Conservation (phyloP, 2,329 filamentous ascomycete species). For the Pseudopyricularia cyperi region DNA sequence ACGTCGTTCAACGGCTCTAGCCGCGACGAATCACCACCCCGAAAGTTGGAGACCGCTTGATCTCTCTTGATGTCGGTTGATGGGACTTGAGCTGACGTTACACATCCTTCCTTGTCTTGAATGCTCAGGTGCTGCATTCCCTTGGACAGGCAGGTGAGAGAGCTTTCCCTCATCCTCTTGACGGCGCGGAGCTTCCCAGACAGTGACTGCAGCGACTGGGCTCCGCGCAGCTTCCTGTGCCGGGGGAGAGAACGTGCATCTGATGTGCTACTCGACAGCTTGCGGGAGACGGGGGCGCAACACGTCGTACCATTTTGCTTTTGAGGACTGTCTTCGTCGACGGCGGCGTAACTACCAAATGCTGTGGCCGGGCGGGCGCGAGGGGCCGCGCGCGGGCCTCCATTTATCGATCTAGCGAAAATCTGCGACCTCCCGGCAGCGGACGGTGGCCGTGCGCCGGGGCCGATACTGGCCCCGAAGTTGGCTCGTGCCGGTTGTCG, state of each 20-base stretch:
- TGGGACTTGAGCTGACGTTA: constrained; percentile 1
- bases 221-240: constrained; percentile 11
- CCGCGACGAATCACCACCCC: constrained; percentile 6
- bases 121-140: constrained; percentile 26
- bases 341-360: constrained; percentile 19
- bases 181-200: background rate
- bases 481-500: constrained; percentile 28
- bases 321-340: constrained; percentile 12
- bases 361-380: constrained; percentile 26
- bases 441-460: constrained; percentile 31
- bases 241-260: constrained; percentile 6
- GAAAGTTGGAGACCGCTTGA: constrained; percentile 32
- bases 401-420: constrained; percentile 31
- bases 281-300: background rate
- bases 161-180: constrained; percentile 26
- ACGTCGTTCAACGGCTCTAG: constrained; percentile 2
- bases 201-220: background rate
- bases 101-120: constrained; percentile 14
- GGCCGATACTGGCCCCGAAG: constrained; percentile 45
- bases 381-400: constrained; percentile 25
- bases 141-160: constrained; percentile 18
- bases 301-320: constrained; percentile 25
- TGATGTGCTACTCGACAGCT: background rate
- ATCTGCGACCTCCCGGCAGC: constrained; percentile 34
- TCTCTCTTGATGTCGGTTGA: constrained; percentile 11